phyloP scores from a whole-genome alignment of 768 basidiomycete genomes.

The Naganishia randhawae region DNA sequence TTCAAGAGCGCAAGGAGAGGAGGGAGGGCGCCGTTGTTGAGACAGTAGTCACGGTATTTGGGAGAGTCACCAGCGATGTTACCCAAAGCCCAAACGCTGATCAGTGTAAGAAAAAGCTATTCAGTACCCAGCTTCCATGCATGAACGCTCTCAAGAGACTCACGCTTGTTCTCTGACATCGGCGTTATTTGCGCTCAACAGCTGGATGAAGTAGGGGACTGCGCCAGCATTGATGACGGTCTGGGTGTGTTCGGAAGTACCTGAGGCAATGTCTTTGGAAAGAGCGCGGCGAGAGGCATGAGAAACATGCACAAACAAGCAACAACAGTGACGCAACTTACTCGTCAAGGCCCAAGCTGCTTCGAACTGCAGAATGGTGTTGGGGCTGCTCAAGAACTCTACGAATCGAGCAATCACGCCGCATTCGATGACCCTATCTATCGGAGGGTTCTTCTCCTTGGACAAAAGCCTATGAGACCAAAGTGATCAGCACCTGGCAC shows the following conservation, averaged over 20 bases:
- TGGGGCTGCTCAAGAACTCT: constrained; percentile 68
- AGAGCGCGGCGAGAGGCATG: neutral
- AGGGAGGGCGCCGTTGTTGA: constrained; percentile 84
- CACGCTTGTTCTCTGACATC: constrained; percentile 95
- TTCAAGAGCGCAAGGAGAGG: constrained; percentile 79
- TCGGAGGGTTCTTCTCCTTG: constrained; percentile 99
- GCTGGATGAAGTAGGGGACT: constrained; percentile 94
- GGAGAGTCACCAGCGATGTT: constrained; percentile 99
- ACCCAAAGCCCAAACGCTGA: constrained; percentile 90
- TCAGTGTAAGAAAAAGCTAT: neutral
- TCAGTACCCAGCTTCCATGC: neutral
- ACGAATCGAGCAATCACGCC: constrained; percentile 97
- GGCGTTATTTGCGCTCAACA: constrained; percentile 84
- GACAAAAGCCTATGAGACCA: constrained; percentile 63
- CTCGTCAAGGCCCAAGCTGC: constrained; percentile 95
- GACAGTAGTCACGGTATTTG: constrained; percentile 91
- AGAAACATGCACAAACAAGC: neutral
- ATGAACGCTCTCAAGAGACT: constrained; percentile 25
- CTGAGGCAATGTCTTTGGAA: constrained; percentile 74
- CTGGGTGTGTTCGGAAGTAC: constrained; percentile 96
- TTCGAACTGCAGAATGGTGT: constrained; percentile 67
- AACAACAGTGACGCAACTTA: constrained; percentile 29
- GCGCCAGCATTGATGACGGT: constrained; percentile 92
- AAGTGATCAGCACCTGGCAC: neutral
- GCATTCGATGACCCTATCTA: constrained; percentile 92